Base-by-base conservation (phyloP, 805 yeast species). In the Wickerhamomyces silvicola region DNA sequence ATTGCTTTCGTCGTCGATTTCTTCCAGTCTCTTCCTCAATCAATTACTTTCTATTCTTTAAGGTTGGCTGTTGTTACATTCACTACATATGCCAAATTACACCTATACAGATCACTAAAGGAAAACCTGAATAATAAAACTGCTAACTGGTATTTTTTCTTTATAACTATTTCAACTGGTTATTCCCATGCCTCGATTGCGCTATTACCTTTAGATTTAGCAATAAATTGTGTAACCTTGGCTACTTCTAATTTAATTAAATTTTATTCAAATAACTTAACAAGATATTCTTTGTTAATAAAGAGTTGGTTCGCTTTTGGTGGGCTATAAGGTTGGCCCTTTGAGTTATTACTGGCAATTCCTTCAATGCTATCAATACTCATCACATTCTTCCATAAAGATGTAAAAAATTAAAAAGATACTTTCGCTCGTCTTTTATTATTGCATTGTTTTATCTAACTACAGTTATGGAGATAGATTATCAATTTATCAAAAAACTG, bases 281-380 rank as follows among this genome's bases (percentile, higher is more conserved):
- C 42, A 1, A 33, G 40, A 10, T 28, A 46, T 32, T 48, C 57
- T 0, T 38, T 60, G 2, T 31, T 35, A n/a, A 58, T 66, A 3
- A 52, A 71, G 4, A 37, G 63, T 1, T 68, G 68, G 63, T 62
- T 68, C 22, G 56, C 71, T 14, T 41, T 81, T n/a, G 94, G 87
- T 5, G 90, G 90, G 0, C 48, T 88, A 2, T 41, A 82, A 19
- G 97, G 97, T 2, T 90, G 97, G 97, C 97, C 97, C 1, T 90
- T 88, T 55, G 72, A 80, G 0, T 56, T 84, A 35, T 76, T 70
- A 0, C 55, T 86, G 35, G 76, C 77, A 2, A 42, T 72, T 2
- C 92, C 95, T 1, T 66, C 78, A 35, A 66, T 72, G 13, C 29
- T 60, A 2, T 75, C 62, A 49, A 58, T 48, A 38, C 36, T 52